Conservation (phyloP, 2,329 filamentous ascomycete genomes). For the Xylariaceae sp. region DNA sequence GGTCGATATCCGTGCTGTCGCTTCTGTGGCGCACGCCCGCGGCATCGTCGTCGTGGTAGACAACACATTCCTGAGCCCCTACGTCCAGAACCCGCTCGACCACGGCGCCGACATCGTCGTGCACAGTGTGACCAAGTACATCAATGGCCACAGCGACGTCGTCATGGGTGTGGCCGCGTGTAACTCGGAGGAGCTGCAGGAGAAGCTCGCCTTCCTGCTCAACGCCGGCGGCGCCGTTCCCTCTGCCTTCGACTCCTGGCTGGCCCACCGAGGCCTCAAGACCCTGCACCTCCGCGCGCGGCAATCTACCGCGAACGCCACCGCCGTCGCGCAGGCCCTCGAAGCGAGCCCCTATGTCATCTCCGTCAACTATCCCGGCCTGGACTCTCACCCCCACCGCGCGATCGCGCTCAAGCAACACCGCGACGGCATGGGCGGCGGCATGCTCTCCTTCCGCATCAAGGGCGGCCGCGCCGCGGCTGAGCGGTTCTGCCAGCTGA, state of each 20-base stretch:
- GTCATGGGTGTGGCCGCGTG: constrained; percentile 97
- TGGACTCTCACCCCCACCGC: constrained; percentile 81
- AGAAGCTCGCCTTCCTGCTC: constrained; percentile 82
- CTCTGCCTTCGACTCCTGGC: constrained; percentile 94
- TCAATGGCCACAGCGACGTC: constrained; percentile 95
- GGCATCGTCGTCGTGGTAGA: constrained; percentile 97
- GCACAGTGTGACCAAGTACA: constrained; percentile 97
- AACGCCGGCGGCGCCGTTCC: constrained; percentile 96
- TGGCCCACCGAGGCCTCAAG: constrained; percentile 94
- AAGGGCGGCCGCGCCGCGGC: constrained; percentile 79
- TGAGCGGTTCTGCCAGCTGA: constrained; percentile 85
- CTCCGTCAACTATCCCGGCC: constrained; percentile 90
- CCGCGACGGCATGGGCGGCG: constrained; percentile 87
- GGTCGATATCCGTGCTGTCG: constrained; percentile 86
- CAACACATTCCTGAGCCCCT: constrained; percentile 96
- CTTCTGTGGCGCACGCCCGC: constrained; percentile 74
- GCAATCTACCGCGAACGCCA: constrained; percentile 78
- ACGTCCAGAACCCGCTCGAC: constrained; percentile 92
- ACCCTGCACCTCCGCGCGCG: constrained; percentile 89
- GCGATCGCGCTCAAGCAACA: constrained; percentile 85
- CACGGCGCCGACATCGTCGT: constrained; percentile 95
- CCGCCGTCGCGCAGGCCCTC: constrained; percentile 68
- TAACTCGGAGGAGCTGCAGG: constrained; percentile 75
- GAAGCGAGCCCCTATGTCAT: constrained; percentile 77
- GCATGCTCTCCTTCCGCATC: constrained; percentile 96